Percentiles rank a stretch among this genome's conserved stretches.
Conservation (phyloP, 2,329 filamentous ascomycete genomes). For the Xylaria sp. region DNA sequence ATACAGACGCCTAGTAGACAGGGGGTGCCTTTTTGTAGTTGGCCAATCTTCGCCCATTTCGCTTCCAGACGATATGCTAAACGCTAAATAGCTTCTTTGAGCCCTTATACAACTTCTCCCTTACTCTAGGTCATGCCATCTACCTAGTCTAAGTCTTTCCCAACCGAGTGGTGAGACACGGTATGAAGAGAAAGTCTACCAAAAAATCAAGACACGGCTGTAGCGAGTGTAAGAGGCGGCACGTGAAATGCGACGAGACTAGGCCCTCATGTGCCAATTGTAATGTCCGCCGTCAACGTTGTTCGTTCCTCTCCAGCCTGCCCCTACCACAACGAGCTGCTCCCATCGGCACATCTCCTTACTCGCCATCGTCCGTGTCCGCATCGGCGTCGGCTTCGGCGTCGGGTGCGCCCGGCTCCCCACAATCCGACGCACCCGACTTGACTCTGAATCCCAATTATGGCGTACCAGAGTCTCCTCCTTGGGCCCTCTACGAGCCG, state of each 20-base stretch:
- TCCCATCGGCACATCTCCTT: neutral
- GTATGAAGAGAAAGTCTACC: slow-evolving; percentile 13
- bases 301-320: slow-evolving; percentile 38
- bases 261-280: slow-evolving; percentile 50
- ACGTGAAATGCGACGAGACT: slow-evolving; percentile 48
- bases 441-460: no score
- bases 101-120: no score
- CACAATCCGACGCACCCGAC: neutral
- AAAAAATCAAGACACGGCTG: slow-evolving; percentile 34
- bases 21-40: no score
- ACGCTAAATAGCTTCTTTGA: no score
- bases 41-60: no score
- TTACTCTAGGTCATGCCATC: no score
- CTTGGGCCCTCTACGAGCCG: neutral
- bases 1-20: no score
- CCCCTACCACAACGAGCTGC: slow-evolving; percentile 10
- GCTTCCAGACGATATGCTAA: no score
- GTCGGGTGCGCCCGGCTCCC: neutral
- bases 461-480: neutral
- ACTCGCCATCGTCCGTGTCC: neutral
- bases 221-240: slow-evolving; percentile 31
- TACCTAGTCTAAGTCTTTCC: no score
- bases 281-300: slow-evolving; percentile 44
- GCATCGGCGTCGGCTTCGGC: neutral
- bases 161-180: neutral